Evolutionary conservation across 2,329 filamentous ascomycete genomes (phyloP), one percentile per base, ranked within the genome.

Genomic region (Colletotrichum caudatum): DNA sequence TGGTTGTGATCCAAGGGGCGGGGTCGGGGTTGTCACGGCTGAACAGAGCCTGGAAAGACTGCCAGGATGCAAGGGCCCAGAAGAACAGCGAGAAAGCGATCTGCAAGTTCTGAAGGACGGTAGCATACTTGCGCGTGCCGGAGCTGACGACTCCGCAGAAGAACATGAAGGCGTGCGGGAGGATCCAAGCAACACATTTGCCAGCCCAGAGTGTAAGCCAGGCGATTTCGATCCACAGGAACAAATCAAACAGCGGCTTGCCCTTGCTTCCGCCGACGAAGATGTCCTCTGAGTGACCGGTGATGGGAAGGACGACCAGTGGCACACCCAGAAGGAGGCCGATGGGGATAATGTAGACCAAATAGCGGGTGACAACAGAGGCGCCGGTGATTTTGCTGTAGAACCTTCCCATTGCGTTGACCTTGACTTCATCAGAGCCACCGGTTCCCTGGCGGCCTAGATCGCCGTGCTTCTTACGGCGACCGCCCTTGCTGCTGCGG

Each of bases 121-220:
- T 86, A 56, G 90, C 90, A 76, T 93, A 93, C 79, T 93, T 93
- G 72, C 90, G 86, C 5, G 91, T 91, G 59, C 91, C 91, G 18
- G 89, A 88, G 78, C 90, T 92, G 78, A 93, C 87, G 39, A 93
- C 89, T 68, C 91, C 91, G 73, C 87, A 88, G 75, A 92, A 87
- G 76, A 92, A 91, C 85, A 92, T 90, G 80, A 93, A 93, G 64
- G 89, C 74, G 50, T 83, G 80, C 0, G 91, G 91, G 3, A 92
- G 77, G 20, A 87, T 77, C 78, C 89, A 89, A 18, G 91, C 88
- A 14, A 90, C 84, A 54, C 92, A 80, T 81, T 93, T 93, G 74
- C 88, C 90, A 23, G 85, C 82, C 91, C 91, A 93, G 14, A 93
- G 84, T 11, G 87, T 85, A 50, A 91, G 80, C 91, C 91, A 93